Evolutionary conservation across 768 basidiomycete genomes (phyloP), one percentile per base, ranked within the genome.

Genomic region (Boletus pseudopeckii): DNA sequence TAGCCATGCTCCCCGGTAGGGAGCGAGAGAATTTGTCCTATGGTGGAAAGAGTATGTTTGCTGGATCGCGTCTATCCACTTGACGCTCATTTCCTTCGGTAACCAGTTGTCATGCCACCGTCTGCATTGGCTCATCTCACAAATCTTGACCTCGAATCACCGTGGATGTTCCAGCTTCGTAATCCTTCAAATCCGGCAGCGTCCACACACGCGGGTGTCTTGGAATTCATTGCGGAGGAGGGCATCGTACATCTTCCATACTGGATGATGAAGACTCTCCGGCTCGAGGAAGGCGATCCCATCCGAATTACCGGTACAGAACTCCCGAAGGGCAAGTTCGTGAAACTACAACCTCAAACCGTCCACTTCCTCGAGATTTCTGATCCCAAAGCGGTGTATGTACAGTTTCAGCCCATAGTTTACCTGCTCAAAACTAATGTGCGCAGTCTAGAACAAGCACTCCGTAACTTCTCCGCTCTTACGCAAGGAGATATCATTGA

Each of bases 201-300:
- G 50, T 94, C 82, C 20, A 98, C 97, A 1, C 92, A 99, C 67
- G 91, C 90, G 1, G 97, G 97, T 77, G 97, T 99, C 26, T 82
- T 99, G 28, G 97, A 99, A 68, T 99, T 99, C 72, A 98, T 98
- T 59, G 96, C 97, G 3, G 88, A 97, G 52, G 96, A 98, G 71
- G 97, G 97, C 13, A 79, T 89, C 14, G 95, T 95, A 3, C 89
- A 98, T 75, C 77, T 99, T 15, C 97, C 97, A 0, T 89, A 93
- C 62, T 99, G 97, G 97, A 96, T 99, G 91, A 99, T 99, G 96
- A 94, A 90, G 75, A 94, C 92, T 5, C 76, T 99, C 18, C 83
- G 92, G 26, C 74, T 99, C 26, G 86, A 86, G 51, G 97, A 99
- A 72, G 97, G 97, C 13, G 97, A 98, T 74, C 85, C 92, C 11